A percentile compares a stretch with the other conserved stretches of the same genome.
These are phyloP conservation scores for Taphrina sp. DNA, from an alignment of 1,139 yeast species.

Conservation along the genomic window DNA sequence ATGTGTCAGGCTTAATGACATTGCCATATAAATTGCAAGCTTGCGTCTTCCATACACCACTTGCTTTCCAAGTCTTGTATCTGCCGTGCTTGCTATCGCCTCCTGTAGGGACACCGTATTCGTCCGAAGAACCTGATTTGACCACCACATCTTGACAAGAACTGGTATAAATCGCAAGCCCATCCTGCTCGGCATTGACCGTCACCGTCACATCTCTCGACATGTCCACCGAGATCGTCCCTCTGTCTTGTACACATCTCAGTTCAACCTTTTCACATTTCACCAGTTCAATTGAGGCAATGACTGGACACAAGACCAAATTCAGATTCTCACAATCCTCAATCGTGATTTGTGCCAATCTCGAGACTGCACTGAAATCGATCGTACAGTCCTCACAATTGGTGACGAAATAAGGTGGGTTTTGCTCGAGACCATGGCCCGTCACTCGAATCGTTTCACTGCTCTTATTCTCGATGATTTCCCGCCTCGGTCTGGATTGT, in stretches of 20 bases:
- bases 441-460: not conserved
- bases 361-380: not conserved
- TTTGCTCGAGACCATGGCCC: not conserved
- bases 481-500: constrained; percentile 9
- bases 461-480: constrained; percentile 17
- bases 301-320: not conserved
- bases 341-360: constrained; percentile 8
- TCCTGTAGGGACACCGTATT: not conserved
- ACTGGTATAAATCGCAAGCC: constrained; percentile 6
- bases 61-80: constrained; percentile 14
- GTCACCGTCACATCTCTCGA: not conserved
- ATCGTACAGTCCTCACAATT: constrained; percentile 1
- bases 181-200: not conserved
- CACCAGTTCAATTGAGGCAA: constrained; percentile 13
- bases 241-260: not conserved
- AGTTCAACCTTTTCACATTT: constrained; percentile 6
- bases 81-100: constrained; percentile 4
- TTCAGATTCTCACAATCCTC: constrained; percentile 10
- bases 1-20: too few species aligned
- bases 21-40: constrained; percentile 15
- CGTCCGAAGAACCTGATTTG: not conserved
- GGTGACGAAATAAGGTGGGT: constrained; percentile 3
- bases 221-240: constrained; percentile 12
- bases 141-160: constrained; percentile 5
- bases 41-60: not conserved